Percentiles rank a stretch among this genome's conserved stretches.
Evolutionary conservation across 2,329 filamentous ascomycete genomes (phyloP).

Genomic region (Penicillium sp.): DNA sequence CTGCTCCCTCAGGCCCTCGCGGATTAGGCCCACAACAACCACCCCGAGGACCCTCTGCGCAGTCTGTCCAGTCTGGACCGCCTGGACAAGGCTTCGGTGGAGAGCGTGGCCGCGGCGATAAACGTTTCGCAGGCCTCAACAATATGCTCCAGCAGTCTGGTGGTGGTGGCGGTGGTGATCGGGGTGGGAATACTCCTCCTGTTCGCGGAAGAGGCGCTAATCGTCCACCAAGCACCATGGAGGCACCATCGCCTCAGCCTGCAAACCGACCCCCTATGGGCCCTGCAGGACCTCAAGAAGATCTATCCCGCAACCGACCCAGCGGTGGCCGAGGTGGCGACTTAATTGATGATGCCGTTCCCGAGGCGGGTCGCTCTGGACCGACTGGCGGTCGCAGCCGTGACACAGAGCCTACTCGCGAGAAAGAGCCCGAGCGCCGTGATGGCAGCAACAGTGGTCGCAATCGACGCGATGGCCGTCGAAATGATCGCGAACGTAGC

Average conservation of each 20-base stretch:
- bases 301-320: constrained; percentile 31
- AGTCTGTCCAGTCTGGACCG: constrained; percentile 43
- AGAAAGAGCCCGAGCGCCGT: constrained; percentile 33
- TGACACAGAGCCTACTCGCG: constrained; percentile 28
- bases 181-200: constrained; percentile 34
- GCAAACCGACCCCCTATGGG: constrained; percentile 35
- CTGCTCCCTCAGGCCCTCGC: constrained; percentile 7
- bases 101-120: constrained; percentile 46
- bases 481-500: constrained; percentile 36
- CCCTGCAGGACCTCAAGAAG: constrained; percentile 30
- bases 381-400: constrained; percentile 27
- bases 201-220: constrained; percentile 43
- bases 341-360: constrained; percentile 34
- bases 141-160: constrained; percentile 49
- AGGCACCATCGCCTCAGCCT: constrained; percentile 32
- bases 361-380: constrained; percentile 36
- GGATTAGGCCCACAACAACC: constrained; percentile 26
- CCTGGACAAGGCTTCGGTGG: constrained; percentile 35
- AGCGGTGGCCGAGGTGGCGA: constrained; percentile 34
- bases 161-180: constrained; percentile 33
- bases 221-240: constrained; percentile 36
- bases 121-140: constrained; percentile 49
- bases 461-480: constrained; percentile 38
- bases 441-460: constrained; percentile 28
- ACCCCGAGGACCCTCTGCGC: constrained; percentile 31